Evolutionary conservation across 108 stramenopile species (phyloP).

Genomic region (Pseudonitzschia delicatissima): DNA sequence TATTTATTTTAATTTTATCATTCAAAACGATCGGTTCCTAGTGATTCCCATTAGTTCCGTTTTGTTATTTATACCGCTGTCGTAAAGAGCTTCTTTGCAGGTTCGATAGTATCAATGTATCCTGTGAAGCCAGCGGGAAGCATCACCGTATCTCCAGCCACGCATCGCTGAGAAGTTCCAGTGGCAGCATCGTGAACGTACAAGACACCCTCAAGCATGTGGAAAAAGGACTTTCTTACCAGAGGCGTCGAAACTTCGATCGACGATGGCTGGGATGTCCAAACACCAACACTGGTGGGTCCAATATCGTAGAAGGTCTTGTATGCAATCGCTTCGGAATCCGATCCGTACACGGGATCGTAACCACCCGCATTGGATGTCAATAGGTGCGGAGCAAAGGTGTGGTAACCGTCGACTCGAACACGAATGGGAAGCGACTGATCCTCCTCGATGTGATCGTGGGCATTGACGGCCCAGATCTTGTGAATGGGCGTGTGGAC

Average conservation of each 20-base stretch:
- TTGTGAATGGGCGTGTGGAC: slow-evolving; percentile 57
- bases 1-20: too few species aligned
- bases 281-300: slow-evolving; percentile 49
- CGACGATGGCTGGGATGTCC: slow-evolving; percentile 26
- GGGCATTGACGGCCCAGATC: slow-evolving; percentile 62
- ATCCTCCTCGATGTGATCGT: not conserved
- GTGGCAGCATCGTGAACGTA: slow-evolving; percentile 39
- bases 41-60: slow-evolving; percentile 2
- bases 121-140: slow-evolving; percentile 62
- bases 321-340: slow-evolving; percentile 4
- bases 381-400: slow-evolving; percentile 30
- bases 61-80: slow-evolving; percentile 16
- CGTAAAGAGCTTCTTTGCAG: slow-evolving; percentile 47
- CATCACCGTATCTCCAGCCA: slow-evolving; percentile 66
- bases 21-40: not conserved
- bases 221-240: slow-evolving; percentile 28
- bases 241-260: slow-evolving; percentile 43
- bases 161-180: slow-evolving; percentile 47
- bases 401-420: slow-evolving; percentile 39
- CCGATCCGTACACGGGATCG: slow-evolving; percentile 28
- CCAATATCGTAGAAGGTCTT: slow-evolving; percentile 54
- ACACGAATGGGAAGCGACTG: slow-evolving; percentile 37
- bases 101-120: slow-evolving; percentile 57
- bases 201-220: slow-evolving; percentile 54
- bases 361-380: slow-evolving; percentile 3